Conservation (phyloP, 2,329 filamentous ascomycete genomes). For the Ascochyta koolunga region DNA sequence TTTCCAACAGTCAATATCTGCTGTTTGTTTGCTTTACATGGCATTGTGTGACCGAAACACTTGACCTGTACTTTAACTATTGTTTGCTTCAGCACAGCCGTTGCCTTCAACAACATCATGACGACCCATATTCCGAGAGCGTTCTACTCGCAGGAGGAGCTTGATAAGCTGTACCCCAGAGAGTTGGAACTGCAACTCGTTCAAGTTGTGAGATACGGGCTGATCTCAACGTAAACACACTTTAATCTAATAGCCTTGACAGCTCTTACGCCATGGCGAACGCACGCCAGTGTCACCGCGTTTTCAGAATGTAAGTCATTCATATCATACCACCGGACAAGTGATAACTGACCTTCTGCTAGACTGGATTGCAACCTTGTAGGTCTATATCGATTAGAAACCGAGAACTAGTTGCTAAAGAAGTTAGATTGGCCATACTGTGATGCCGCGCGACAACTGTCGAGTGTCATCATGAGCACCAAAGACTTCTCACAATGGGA, state of each 20-base stretch:
- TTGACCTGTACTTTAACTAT: no score
- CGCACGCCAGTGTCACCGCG: constrained; percentile 86
- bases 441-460: constrained; percentile 73
- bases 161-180: constrained; percentile 79
- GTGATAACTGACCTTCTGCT: constrained; percentile 4
- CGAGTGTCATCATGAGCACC: constrained; percentile 62
- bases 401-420: not conserved
- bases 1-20: not conserved
- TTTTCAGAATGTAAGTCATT: constrained; percentile 74
- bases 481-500: constrained; percentile 63
- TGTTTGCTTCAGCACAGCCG: not conserved
- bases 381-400: constrained; percentile 3
- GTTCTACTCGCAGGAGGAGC: constrained; percentile 81
- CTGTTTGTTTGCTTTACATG: not conserved
- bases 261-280: constrained; percentile 59
- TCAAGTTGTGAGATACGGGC: constrained; percentile 67
- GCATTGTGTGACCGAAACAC: not conserved
- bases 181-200: constrained; percentile 84
- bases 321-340: not conserved
- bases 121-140: constrained; percentile 75
- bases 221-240: not conserved
- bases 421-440: constrained; percentile 85
- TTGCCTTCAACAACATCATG: constrained; percentile 60
- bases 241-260: constrained; percentile 7
- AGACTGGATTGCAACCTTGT: constrained; percentile 46